Evolutionary conservation across 176 grass and related monocot genomes (phyloP), one percentile per base, ranked within the genome.

Genomic region (Carex parvula): DNA sequence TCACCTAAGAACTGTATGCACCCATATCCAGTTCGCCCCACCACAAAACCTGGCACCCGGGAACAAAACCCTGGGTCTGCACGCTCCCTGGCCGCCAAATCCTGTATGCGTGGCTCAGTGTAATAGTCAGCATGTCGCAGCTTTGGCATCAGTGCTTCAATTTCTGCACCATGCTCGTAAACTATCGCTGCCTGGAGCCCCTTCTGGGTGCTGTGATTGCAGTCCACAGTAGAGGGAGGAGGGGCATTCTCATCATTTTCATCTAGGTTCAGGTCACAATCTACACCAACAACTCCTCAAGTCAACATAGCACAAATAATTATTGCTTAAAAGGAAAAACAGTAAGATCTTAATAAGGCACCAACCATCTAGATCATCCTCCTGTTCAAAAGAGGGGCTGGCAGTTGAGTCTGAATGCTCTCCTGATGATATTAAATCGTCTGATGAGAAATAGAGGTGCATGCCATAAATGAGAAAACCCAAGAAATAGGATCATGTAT

Each of bases 41-140:
- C 84, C 0, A 83, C 84, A 50, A 94, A 94, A 79, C 85, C 84
- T 33, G 85, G 88, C 16, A 94, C 92, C 56, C 53, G 85, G 0
- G 89, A 89, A 54, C 90, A 94, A 69, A 81, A 91, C 16, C 92
- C 92, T 29, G 86, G 90, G 64, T 94, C 74, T 0, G 86, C 75
- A 33, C 88, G 59, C 80, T 94, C 92, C 84, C 46, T 79, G 11
- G 86, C 85, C 12, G 92, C 92, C 10, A 94, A 89, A 84, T 94
- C 90, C 62, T 79, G 86, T 52, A 93, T 83, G 13, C 86, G 82
- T 21, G 91, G 92, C 44, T 41, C 81, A 1, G 92, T 91, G 55
- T 91, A 94, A 81, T 91, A 94, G 56, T 94, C 92, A 0, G 88
- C 44, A 61, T 86, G 90, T 53, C 88, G 82, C 22, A 94, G 87